Evolutionary conservation across 2,329 filamentous ascomycete genomes (phyloP).

Genomic region (Trichoderma koningii): DNA sequence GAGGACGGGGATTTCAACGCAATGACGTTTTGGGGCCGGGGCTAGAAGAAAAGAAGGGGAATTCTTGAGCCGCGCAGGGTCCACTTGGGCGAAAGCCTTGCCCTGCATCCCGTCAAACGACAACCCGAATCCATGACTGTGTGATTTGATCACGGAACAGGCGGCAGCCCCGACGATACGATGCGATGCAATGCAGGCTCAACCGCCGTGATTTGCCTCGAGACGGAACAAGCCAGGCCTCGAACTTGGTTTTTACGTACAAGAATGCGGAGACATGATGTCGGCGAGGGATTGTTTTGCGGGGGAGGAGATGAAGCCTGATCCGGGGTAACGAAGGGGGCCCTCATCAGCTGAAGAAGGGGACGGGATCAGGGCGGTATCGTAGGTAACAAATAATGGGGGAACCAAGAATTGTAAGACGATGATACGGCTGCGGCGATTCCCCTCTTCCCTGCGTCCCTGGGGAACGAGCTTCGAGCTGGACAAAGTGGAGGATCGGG

Average conservation of each 20-base stretch:
- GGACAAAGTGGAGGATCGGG: conserved; percentile 15
- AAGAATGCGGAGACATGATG: conserved; percentile 24
- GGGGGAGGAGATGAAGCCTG: conserved; percentile 10
- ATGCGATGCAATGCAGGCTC: conserved; percentile 1
- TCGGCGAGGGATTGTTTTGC: conserved; percentile 17
- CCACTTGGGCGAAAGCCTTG: conserved; percentile 18
- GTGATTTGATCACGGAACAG: conserved; percentile 9
- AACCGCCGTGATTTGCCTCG: conserved; percentile 6
- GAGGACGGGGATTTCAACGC: background rate
- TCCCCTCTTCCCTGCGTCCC: conserved; percentile 1
- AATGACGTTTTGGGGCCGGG: conserved; percentile 24
- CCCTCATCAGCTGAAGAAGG: background rate
- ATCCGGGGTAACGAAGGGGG: conserved; percentile 15
- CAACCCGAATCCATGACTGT: conserved; percentile 13
- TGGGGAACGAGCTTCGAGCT: conserved; percentile 1
- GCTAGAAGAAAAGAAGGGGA: conserved; percentile 13
- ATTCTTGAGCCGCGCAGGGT: conserved; percentile 2
- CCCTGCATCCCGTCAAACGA: background rate
- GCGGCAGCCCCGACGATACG: conserved; percentile 13
- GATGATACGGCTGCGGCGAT: too few relatives aligned
- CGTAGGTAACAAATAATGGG: background rate
- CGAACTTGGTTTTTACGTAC: conserved; percentile 26
- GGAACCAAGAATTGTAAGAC: background rate
- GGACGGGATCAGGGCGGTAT: background rate
- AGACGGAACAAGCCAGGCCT: background rate